Evolutionary conservation across 495 filamentous ascomycete genomes (phyloP).

Genomic region (Podospora bellae-mahoneyi): DNA sequence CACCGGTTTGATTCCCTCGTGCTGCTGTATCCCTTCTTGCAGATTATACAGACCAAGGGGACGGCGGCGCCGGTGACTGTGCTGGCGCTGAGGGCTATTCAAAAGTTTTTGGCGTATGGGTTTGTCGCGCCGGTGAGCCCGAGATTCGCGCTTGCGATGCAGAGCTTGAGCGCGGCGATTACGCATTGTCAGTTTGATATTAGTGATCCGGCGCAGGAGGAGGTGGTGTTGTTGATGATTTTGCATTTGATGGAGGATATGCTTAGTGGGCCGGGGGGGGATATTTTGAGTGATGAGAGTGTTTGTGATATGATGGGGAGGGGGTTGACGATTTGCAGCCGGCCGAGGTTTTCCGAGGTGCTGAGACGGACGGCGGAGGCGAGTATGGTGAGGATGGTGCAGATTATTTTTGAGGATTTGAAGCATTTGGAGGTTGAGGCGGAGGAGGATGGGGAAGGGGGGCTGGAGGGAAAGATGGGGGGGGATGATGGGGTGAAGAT

Average conservation of each 20-base stretch:
- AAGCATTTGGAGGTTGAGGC: constrained; percentile 77
- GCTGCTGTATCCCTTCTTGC: constrained; percentile 90
- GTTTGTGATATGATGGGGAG: constrained; percentile 99
- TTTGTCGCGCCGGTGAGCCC: constrained; percentile 81
- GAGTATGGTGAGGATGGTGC: constrained; percentile 97
- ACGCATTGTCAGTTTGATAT: constrained; percentile 98
- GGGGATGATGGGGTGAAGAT: constrained; percentile 78
- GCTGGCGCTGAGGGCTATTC: constrained; percentile 88
- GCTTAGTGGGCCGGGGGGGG: constrained; percentile 87
- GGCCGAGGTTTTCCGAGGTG: constrained; percentile 85
- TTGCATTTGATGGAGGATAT: constrained; percentile 97
- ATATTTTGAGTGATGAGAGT: constrained; percentile 89
- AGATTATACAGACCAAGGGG: constrained; percentile 94
- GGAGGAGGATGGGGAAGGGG: constrained; percentile 55
- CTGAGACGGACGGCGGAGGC: constrained; percentile 89
- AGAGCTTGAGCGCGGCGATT: constrained; percentile 87
- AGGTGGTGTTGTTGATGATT: constrained; percentile 90
- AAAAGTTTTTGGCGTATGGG: constrained; percentile 94
- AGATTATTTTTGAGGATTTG: constrained; percentile 90
- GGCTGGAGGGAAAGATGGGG: constrained; percentile 58
- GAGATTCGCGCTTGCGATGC: constrained; percentile 86
- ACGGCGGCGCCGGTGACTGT: constrained; percentile 96
- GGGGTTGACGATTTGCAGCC: constrained; percentile 94
- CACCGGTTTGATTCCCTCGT: constrained; percentile 83
- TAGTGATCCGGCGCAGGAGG: constrained; percentile 88